Conservation (phyloP, 2,329 filamentous ascomycete species). For the Arthrinium phaeospermum region DNA sequence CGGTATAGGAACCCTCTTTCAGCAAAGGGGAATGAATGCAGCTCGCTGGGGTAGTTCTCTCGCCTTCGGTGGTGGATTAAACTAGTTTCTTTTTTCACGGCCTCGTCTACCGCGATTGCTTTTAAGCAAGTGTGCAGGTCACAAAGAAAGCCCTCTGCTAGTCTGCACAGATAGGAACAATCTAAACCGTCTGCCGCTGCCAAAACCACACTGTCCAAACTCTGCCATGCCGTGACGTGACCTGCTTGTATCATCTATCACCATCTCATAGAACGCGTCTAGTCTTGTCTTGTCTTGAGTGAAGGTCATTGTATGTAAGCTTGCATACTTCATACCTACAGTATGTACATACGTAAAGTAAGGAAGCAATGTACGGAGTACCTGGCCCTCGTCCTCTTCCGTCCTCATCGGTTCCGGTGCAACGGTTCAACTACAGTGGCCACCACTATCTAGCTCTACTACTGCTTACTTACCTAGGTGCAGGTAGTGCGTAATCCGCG, state of each 20-base stretch:
- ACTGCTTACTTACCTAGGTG: not conserved
- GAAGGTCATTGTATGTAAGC: not conserved
- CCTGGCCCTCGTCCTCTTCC: not conserved
- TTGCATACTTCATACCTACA: not conserved
- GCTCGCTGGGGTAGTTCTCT: conserved; percentile 23
- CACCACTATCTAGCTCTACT: not conserved
- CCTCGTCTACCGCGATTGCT: conserved; percentile 32
- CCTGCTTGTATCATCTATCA: not conserved
- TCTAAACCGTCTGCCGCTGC: conserved; percentile 31
- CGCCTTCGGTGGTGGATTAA: conserved; percentile 47
- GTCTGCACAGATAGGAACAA: conserved; percentile 38
- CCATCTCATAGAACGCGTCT: not conserved
- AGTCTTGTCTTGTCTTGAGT: not conserved
- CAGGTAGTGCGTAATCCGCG: not conserved
- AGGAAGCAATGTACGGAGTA: not conserved
- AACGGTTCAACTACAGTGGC: conserved; percentile 3
- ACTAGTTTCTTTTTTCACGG: conserved; percentile 33
- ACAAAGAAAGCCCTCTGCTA: conserved; percentile 34
- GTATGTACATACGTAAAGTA: not conserved
- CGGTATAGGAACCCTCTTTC: conserved; percentile 36
- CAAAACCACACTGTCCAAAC: conserved; percentile 23
- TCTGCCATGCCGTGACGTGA: not conserved
- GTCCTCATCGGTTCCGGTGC: not conserved
- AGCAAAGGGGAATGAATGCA: conserved; percentile 25
- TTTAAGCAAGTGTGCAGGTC: conserved; percentile 37